A percentile compares a stretch with the other conserved stretches of the same genome.
Conservation (phyloP, 140 eudicot genomes). For the Erigeron philadelphicus region DNA sequence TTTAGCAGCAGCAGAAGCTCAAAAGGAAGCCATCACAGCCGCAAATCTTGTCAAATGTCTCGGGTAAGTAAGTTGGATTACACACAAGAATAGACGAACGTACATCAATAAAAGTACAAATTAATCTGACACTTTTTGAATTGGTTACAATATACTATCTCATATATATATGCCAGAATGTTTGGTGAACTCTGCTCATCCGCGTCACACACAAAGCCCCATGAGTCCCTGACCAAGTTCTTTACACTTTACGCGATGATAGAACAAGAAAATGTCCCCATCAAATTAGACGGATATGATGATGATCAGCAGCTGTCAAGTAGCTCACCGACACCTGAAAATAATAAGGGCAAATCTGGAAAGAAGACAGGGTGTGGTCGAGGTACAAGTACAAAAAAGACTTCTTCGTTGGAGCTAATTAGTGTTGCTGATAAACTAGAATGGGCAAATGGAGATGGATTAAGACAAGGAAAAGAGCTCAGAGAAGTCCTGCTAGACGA, state of each 20-base stretch:
- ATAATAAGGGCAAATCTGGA: conserved; percentile 28
- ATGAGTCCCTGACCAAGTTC: conserved; percentile 62
- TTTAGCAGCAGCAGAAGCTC: conserved; percentile 80
- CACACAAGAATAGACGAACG: neutral
- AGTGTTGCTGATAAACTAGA: conserved; percentile 47
- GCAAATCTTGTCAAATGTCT: conserved; percentile 73
- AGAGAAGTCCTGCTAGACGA: conserved; percentile 46
- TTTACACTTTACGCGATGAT: conserved; percentile 58
- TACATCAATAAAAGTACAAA: neutral
- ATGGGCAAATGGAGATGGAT: conserved; percentile 81
- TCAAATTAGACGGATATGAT: conserved; percentile 29
- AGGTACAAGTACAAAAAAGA: conserved; percentile 30
- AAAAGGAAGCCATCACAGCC: conserved; percentile 72
- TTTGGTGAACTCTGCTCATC: conserved; percentile 77
- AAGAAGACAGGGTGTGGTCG: conserved; percentile 28
- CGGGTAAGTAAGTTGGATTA: conserved; percentile 44
- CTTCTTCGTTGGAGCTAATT: conserved; percentile 42
- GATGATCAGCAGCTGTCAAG: conserved; percentile 9
- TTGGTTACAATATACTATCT: neutral
- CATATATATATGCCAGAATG: conserved; percentile 50
- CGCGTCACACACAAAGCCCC: conserved; percentile 72
- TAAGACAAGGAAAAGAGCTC: conserved; percentile 43
- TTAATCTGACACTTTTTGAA: neutral
- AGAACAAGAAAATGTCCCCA: conserved; percentile 46
- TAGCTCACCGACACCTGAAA: conserved; percentile 36